A percentile compares a stretch with the other conserved stretches of the same genome.
Evolutionary conservation across 805 yeast genomes (phyloP).

Genomic region (Zygosaccharomyces rouxii): DNA sequence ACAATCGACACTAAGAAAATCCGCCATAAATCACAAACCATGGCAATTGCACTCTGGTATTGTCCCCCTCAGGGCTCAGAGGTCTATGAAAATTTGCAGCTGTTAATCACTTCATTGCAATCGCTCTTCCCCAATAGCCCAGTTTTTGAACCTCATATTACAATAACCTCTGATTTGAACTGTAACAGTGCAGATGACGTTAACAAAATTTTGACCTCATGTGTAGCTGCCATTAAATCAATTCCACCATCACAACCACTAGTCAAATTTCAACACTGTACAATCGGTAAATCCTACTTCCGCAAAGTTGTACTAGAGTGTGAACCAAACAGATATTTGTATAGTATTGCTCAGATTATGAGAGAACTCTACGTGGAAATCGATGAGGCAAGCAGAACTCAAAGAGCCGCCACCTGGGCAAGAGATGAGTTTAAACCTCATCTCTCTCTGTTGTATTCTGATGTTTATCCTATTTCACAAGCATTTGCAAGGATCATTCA

Average conservation of each 20-base stretch:
- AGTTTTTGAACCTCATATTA: slow-evolving; percentile 68
- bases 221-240: slow-evolving; percentile 51
- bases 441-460: slow-evolving; percentile 64
- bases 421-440: slow-evolving; percentile 62
- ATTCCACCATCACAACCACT: slow-evolving; percentile 17
- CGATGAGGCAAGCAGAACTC: slow-evolving; percentile 33
- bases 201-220: slow-evolving; percentile 50
- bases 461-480: slow-evolving; percentile 58
- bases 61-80: slow-evolving; percentile 57
- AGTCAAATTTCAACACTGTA: slow-evolving; percentile 25
- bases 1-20: not conserved
- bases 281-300: slow-evolving; percentile 29
- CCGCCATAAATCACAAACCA: not conserved
- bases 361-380: slow-evolving; percentile 49
- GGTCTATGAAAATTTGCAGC: slow-evolving; percentile 51
- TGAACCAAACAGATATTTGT: slow-evolving; percentile 26
- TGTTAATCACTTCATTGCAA: slow-evolving; percentile 58
- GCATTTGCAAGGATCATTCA: slow-evolving; percentile 61
- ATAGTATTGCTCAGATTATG: slow-evolving; percentile 43
- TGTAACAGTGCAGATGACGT: slow-evolving; percentile 53
- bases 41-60: slow-evolving; percentile 68
- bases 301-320: slow-evolving; percentile 30
- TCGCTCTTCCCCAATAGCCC: slow-evolving; percentile 74
- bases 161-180: slow-evolving; percentile 60
- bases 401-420: slow-evolving; percentile 55